Conservation (phyloP, 257 asterid genomes). For the Solanum appendiculatum region DNA sequence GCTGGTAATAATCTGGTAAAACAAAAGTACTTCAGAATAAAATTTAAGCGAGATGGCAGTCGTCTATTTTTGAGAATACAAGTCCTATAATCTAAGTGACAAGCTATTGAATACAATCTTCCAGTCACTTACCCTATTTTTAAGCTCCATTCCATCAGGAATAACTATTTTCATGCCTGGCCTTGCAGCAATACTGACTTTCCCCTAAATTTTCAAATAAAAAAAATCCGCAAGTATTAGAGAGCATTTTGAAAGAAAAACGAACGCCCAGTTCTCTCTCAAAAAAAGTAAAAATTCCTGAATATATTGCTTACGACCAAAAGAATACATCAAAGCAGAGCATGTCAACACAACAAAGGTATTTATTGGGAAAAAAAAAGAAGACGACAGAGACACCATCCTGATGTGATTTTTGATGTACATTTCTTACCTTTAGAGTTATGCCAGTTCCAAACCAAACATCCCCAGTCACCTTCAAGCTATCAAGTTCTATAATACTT, state of each 20-base stretch:
- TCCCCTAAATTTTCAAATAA: constrained; percentile 35
- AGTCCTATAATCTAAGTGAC: neutral
- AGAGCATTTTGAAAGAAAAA: neutral
- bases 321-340: neutral
- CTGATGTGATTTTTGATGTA: neutral
- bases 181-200: constrained; percentile 46
- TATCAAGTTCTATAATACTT: constrained; percentile 64
- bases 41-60: neutral
- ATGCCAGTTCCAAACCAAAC: constrained; percentile 76
- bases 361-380: neutral
- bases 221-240: neutral
- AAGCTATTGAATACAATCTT: neutral
- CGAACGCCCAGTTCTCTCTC: neutral
- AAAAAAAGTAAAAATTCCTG: neutral
- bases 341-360: neutral
- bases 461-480: constrained; percentile 77
- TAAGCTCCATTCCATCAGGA: constrained; percentile 60
- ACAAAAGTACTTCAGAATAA: neutral
- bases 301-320: neutral
- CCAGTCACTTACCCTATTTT: constrained; percentile 41
- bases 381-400: neutral
- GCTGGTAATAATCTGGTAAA: neutral
- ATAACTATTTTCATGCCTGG: constrained; percentile 44
- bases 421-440: constrained; percentile 58
- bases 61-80: neutral